These are phyloP conservation scores for Wickerhamomyces silvicola DNA, from an alignment of 805 yeast genomes.

Conservation along the genomic window DNA sequence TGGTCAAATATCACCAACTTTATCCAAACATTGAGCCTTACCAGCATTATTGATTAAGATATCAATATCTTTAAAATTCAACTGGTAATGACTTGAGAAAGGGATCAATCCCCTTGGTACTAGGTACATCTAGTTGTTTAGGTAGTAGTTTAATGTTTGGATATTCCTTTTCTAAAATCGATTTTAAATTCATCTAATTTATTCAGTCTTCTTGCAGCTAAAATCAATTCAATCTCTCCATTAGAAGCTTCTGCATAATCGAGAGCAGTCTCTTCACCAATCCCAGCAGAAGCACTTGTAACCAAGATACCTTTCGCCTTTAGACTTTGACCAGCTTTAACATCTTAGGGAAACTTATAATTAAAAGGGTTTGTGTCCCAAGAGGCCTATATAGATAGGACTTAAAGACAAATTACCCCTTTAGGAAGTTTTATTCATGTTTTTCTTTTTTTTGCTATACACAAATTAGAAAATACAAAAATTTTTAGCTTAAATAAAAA, in stretches of 20 bases:
- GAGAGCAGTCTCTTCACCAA: slow-evolving; percentile 85
- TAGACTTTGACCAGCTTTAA: slow-evolving; percentile 75
- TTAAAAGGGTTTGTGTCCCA: too few species aligned
- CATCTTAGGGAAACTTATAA: slow-evolving; percentile 33
- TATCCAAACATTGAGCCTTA: slow-evolving; percentile 74
- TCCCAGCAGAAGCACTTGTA: slow-evolving; percentile 95
- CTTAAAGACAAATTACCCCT: too few species aligned
- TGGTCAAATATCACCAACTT: slow-evolving; percentile 62
- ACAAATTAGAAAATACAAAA: neutral
- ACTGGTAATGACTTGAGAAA: slow-evolving; percentile 49
- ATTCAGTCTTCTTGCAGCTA: slow-evolving; percentile 73
- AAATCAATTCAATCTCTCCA: slow-evolving; percentile 63
- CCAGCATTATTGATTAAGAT: slow-evolving; percentile 70
- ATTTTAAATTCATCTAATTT: slow-evolving; percentile 45
- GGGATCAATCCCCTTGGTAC: slow-evolving; percentile 41
- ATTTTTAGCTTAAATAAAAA: neutral
- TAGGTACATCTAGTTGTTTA: slow-evolving; percentile 51
- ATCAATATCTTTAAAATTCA: slow-evolving; percentile 56
- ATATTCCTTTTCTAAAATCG: slow-evolving; percentile 39
- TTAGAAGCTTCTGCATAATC: slow-evolving; percentile 77
- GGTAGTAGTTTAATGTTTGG: slow-evolving; percentile 40
- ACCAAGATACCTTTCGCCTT: slow-evolving; percentile 73
- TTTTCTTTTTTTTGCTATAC: too few species aligned
- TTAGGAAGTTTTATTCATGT: too few species aligned
- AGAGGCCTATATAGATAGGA: too few species aligned